Base-by-base conservation (phyloP, 2,329 filamentous ascomycete genomes). In the Ophiostoma quercus region DNA sequence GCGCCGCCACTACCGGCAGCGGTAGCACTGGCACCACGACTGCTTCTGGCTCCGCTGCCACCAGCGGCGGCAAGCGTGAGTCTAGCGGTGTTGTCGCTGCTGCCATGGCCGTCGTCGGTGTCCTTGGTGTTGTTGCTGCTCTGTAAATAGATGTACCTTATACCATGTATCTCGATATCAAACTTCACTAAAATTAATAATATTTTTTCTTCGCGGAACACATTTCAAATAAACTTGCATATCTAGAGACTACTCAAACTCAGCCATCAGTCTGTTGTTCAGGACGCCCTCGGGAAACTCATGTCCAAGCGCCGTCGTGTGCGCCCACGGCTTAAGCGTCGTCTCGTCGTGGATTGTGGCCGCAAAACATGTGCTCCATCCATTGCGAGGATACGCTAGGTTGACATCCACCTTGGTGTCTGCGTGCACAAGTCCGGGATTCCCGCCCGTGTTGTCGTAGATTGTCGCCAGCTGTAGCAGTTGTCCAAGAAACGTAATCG, bases 11-110 rank as follows among this genome's bases (percentile, higher is more conserved):
- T 25, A 16, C 57, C 16, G 57, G 5, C 57, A 25, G 4, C 54
- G 25, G 11, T 1, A 14, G 11, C 57, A 16, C 57, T 32, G 57
- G 6, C 57, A 29, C 22, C 25, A 62, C 70, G 22, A 62, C 62
- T 34, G 47, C 37, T 57, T 9, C 39, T 8, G 68, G 69, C 22
- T 32, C 60, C 57, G 32, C 57, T 16, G 63, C 63, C 19, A 63
- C 72, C 22, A 67, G 71, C n/a, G 66, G 66, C 12, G 69, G 67
- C 6, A 22, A 69, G 25, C 68, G 67, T 34, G 60, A 68, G 25
- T 69, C 71, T 2, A 67, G 67, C 16, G 29, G 66, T 11, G 54
- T 70, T 34, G 68, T 63, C 16, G 60, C 37, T 22, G 70, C 67
- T 14, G 68, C 57, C 19, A 47, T 69, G 66, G 70, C 68, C 16